phyloP scores from a whole-genome alignment of 768 basidiomycete genomes.

The Pholiota molesta region DNA sequence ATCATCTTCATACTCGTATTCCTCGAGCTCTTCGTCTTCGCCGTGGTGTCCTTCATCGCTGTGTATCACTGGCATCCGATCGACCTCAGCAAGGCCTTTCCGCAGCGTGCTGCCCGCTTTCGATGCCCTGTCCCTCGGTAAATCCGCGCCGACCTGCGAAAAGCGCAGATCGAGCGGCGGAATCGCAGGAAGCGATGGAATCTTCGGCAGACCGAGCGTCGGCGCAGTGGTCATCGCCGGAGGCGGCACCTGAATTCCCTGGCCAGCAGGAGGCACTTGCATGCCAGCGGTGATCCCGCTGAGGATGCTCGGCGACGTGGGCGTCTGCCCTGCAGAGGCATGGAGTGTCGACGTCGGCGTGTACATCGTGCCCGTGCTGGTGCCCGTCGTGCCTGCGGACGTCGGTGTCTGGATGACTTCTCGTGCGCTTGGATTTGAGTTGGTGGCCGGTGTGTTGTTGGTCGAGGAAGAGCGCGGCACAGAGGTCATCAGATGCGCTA shows the following conservation, averaged over 20 bases:
- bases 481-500: not conserved
- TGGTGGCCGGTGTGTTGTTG: not conserved
- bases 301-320: constrained; percentile 6
- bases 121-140: constrained; percentile 26
- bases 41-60: constrained; percentile 38
- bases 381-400: constrained; percentile 19
- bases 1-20: constrained; percentile 32
- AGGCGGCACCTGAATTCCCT: constrained; percentile 21
- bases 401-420: constrained; percentile 20
- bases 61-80: constrained; percentile 43
- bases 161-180: constrained; percentile 64
- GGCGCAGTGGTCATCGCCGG: constrained; percentile 16
- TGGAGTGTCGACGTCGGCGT: constrained; percentile 27
- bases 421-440: not conserved
- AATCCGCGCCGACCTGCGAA: constrained; percentile 48
- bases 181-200: constrained; percentile 46
- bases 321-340: constrained; percentile 19
- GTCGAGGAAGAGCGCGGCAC: constrained; percentile 7
- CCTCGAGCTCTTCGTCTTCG: constrained; percentile 22
- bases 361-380: constrained; percentile 24
- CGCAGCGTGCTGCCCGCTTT: constrained; percentile 9
- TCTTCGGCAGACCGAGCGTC: constrained; percentile 14
- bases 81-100: constrained; percentile 22
- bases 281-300: not conserved
- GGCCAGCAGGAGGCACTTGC: not conserved